A percentile compares a stretch with the other conserved stretches of the same genome.
Evolutionary conservation across 2,329 filamentous ascomycete species (phyloP).

Genomic region (Westerdykella ornata): DNA sequence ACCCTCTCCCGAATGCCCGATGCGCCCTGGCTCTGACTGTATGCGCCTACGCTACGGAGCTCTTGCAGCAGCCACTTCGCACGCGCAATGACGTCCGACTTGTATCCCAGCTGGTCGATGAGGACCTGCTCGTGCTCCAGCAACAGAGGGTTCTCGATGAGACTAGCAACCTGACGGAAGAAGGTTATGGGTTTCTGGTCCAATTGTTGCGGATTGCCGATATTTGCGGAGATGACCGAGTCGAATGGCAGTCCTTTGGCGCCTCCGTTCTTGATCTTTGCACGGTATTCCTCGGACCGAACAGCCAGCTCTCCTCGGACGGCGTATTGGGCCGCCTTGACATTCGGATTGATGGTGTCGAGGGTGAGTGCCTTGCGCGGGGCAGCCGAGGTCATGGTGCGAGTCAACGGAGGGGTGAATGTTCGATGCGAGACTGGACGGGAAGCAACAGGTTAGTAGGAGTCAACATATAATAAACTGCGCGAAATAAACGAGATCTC

Average conservation of each 20-base stretch:
- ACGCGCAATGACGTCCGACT: conserved; percentile 79
- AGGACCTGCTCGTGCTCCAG: conserved; percentile 79
- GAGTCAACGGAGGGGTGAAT: conserved; percentile 10
- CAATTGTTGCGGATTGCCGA: conserved; percentile 96
- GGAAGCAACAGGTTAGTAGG: neutral
- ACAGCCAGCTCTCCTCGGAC: conserved; percentile 93
- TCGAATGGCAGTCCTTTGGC: conserved; percentile 71
- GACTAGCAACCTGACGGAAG: conserved; percentile 91
- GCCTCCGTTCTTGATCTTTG: conserved; percentile 56
- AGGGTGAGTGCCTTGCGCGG: conserved; percentile 53
- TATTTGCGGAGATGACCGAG: conserved; percentile 92
- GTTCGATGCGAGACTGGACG: neutral
- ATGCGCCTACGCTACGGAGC: conserved; percentile 88
- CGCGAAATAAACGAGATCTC: too few relatives aligned
- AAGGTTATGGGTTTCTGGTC: conserved; percentile 99
- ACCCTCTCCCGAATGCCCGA: conserved; percentile 82
- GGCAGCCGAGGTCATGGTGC: conserved; percentile 44
- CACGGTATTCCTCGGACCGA: conserved; percentile 85
- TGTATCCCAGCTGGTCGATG: conserved; percentile 70
- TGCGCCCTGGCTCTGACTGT: conserved; percentile 88
- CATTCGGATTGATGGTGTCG: conserved; percentile 86
- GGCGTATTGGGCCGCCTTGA: conserved; percentile 86
- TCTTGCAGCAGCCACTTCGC: conserved; percentile 74
- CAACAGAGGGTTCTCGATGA: conserved; percentile 83
- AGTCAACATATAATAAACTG: too few relatives aligned